phyloP scores from a whole-genome alignment of 2,329 filamentous ascomycete genomes.

The Ascosphaera pollenicola region DNA sequence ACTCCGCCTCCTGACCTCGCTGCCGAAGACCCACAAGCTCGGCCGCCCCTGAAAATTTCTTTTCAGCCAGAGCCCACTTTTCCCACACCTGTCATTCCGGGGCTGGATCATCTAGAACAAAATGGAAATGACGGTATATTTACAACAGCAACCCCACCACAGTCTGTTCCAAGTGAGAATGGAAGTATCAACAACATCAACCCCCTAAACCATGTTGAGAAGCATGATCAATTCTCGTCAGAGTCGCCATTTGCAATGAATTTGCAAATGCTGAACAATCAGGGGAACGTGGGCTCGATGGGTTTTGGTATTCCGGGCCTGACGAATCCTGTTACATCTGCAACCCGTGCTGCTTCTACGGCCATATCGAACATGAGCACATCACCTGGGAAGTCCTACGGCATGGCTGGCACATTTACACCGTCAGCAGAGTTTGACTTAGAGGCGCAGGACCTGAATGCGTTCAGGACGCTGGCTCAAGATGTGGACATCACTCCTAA shows the following conservation, averaged over 20 bases:
- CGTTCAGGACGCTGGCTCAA: conserved; percentile 22
- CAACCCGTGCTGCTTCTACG: conserved; percentile 2
- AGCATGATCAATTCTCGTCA: background rate
- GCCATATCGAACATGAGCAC: background rate
- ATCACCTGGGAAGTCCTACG: background rate
- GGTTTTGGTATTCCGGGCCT: background rate
- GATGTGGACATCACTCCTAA: conserved; percentile 23
- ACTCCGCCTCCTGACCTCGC: conserved; percentile 21
- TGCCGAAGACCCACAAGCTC: conserved; percentile 17
- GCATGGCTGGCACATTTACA: background rate
- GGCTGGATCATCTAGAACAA: background rate
- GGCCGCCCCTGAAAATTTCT: conserved; percentile 14
- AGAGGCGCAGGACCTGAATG: conserved; percentile 8
- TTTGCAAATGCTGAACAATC: background rate
- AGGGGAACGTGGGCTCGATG: background rate
- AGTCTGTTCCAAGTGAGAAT: conserved; percentile 21
- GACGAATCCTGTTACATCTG: conserved; percentile 8
- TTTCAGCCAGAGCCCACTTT: conserved; percentile 5
- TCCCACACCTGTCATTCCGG: conserved; percentile 5
- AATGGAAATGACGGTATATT: conserved; percentile 2
- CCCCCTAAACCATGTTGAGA: background rate
- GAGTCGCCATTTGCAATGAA: background rate
- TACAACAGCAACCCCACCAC: conserved; percentile 20
- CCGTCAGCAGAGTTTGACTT: background rate
- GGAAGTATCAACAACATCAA: conserved; percentile 8